phyloP scores from a whole-genome alignment of 345 rosid genomes.

The Citrus unshiu region DNA sequence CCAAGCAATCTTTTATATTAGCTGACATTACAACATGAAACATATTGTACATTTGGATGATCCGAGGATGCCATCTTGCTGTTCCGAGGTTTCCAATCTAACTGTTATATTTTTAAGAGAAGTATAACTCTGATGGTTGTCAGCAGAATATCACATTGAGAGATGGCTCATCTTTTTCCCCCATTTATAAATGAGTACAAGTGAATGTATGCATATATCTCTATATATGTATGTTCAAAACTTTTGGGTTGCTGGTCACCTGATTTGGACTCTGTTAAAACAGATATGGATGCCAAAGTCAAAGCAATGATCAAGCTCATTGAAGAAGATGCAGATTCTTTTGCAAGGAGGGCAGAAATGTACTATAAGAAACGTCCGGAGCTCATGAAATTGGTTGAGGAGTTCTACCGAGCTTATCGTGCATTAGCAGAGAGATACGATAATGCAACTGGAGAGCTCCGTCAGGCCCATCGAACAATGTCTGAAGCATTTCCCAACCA shows the following conservation, averaged over 20 bases:
- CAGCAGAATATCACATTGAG: background rate
- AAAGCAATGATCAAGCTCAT: constrained; percentile 93
- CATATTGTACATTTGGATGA: background rate
- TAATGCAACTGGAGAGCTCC: constrained; percentile 89
- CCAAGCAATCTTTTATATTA: background rate
- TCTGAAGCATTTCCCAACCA: constrained; percentile 93
- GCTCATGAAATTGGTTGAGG: constrained; percentile 95
- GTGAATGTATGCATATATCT: background rate
- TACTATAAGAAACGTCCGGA: constrained; percentile 98
- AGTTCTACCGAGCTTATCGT: constrained; percentile 96
- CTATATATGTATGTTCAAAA: background rate
- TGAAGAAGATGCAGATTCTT: constrained; percentile 99
- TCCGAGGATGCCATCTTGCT: background rate
- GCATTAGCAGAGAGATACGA: constrained; percentile 95
- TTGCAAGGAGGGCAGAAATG: constrained; percentile 99
- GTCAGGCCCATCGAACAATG: constrained; percentile 87
- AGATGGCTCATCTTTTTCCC: background rate
- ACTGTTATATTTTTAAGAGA: background rate
- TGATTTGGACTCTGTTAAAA: constrained; percentile 11
- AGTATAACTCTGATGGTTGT: constrained; percentile 5
- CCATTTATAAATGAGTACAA: background rate
- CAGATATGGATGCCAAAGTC: constrained; percentile 95
- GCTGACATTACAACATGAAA: background rate
- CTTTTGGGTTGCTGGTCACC: background rate
- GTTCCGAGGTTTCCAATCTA: background rate